A percentile compares a stretch with the other conserved stretches of the same genome.
These are phyloP conservation scores for Closterium sp. DNA, from an alignment of 139 green algal genomes.

Conservation along the genomic window DNA sequence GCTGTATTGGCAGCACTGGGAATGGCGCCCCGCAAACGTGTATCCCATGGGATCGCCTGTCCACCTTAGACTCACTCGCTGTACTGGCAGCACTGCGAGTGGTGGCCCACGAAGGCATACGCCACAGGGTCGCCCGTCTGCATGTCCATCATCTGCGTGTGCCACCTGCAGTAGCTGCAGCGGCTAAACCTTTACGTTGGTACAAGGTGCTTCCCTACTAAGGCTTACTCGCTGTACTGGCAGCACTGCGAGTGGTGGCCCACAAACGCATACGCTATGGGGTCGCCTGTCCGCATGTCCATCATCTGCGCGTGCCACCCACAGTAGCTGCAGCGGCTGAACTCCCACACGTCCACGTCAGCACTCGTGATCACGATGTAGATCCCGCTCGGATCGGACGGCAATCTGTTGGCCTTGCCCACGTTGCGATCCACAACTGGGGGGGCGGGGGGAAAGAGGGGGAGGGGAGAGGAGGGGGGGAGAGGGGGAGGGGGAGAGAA, in stretches of 20 bases:
- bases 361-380: not conserved
- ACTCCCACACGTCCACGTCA: not conserved
- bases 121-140: too few relatives aligned
- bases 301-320: not conserved
- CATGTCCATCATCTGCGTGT: too few relatives aligned
- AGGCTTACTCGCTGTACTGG: not conserved
- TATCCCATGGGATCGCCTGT: not conserved
- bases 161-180: too few relatives aligned
- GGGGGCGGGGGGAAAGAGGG: too few relatives aligned
- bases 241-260: not conserved
- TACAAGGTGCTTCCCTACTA: too few relatives aligned
- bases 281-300: not conserved
- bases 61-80: not conserved
- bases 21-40: not conserved
- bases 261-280: not conserved
- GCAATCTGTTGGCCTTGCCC: not conserved
- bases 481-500: too few relatives aligned
- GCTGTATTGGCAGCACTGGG: too few relatives aligned
- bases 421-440: not conserved
- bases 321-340: not conserved
- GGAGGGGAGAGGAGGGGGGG: too few relatives aligned
- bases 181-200: too few relatives aligned
- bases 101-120: not conserved
- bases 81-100: not conserved
- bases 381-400: not conserved